Conservation (phyloP, 2,329 filamentous ascomycete genomes). For the Arachnopeziza araneosa region DNA sequence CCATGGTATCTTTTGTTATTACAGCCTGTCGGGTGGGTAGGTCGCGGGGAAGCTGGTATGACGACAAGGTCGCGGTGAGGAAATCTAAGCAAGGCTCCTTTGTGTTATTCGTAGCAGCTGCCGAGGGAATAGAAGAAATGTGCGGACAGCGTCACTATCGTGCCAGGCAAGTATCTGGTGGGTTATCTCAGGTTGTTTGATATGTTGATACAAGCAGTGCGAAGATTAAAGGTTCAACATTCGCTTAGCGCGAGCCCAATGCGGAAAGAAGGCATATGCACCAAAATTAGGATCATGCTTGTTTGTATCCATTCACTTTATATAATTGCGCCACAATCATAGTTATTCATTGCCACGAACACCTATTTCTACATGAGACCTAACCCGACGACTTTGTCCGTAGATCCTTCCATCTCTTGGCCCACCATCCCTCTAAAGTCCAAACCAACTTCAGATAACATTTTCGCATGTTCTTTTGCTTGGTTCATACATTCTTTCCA, state of each 20-base stretch:
- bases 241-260: not conserved
- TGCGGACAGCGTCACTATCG: not conserved
- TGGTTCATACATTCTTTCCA: conserved; percentile 81
- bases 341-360: not conserved
- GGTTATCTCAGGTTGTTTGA: conserved; percentile 24
- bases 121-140: conserved; percentile 3
- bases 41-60: conserved; percentile 23
- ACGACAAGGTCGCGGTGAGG: conserved; percentile 22
- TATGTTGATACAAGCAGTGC: conserved; percentile 4
- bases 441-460: conserved; percentile 79
- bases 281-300: not conserved
- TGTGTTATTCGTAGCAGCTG: conserved; percentile 6
- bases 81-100: conserved; percentile 11
- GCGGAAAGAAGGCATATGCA: not conserved
- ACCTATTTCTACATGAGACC: conserved; percentile 18
- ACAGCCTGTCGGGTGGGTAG: conserved; percentile 10
- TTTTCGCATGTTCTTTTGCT: conserved; percentile 72
- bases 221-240: not conserved
- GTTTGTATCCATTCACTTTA: not conserved
- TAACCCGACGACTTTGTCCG: conserved; percentile 36
- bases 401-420: conserved; percentile 35
- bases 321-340: not conserved
- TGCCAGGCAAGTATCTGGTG: not conserved
- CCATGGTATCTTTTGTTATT: conserved; percentile 51
- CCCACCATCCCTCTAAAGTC: conserved; percentile 84